Base-by-base conservation (phyloP, 179 eudicot species). In the Nepenthes alata region DNA sequence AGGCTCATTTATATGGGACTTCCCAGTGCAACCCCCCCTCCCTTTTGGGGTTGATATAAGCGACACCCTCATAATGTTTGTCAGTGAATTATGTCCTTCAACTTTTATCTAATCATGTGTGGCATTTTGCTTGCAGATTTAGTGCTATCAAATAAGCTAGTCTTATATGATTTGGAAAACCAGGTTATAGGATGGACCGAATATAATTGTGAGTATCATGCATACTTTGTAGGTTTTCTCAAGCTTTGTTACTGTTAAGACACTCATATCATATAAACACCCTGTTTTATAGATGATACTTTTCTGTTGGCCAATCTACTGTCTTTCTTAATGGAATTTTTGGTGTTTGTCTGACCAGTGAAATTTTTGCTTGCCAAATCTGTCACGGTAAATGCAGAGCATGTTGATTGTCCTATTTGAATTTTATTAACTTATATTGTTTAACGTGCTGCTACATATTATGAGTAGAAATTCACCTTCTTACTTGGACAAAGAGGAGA, bases 131-230 rank as follows among this genome's bases (percentile, higher is more conserved):
- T 61, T 72, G 76, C 95, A 87, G 95, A 87, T 77, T 67, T 87
- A 59, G 84, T 87, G 41, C 90, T 87, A 57, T 84, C 95, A 68
- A 85, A 82, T 68, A 87, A 87, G 72, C 67, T 87, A 68, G 84
- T 87, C 59, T 49, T 87, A 37, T 84, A 87, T 68, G 90, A 87
- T 67, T 86, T 87, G 51, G 95, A 87, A 74, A 85, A 78, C 45
- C 87, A 82, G 67, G 72, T 63, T 51, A 84, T 87, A 75, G 95
- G 95, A 56, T 87, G 95, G 95, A 85, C 95, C 2, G 83, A 82
- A 52, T 85, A 87, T 61, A 87, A 87, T 73, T 87, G 95, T 87
- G 70, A 86, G 94, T 84, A 64, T 66, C 53, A 37, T 50, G 15
- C 4, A 3, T 3, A 3, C 15, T 3, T 13, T 13, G 15, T 50